Evolutionary conservation across 2,329 filamentous ascomycete genomes (phyloP).

Genomic region (Geosmithia putterillii): DNA sequence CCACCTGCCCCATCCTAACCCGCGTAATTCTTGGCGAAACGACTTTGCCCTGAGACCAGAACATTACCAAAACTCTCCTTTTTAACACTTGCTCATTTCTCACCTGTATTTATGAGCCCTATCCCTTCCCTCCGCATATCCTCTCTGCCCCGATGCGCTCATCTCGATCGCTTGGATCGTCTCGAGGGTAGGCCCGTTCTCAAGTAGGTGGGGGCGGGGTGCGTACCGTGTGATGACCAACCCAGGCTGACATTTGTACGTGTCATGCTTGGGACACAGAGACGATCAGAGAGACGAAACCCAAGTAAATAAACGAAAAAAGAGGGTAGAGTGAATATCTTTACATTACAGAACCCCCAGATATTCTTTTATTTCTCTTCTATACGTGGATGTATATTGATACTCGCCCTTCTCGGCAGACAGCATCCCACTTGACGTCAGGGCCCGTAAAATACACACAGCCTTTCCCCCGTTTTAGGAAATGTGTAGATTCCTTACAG

Average conservation of each 20-base stretch:
- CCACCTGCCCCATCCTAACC: too few relatives aligned
- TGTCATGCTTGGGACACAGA: neutral
- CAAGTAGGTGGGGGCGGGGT: neutral
- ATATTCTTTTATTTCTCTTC: neutral
- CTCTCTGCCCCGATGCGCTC: too few relatives aligned
- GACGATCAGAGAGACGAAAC: neutral
- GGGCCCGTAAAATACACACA: neutral
- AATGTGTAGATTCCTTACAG: neutral
- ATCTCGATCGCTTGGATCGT: too few relatives aligned
- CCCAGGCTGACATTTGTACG: neutral
- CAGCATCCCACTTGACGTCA: neutral
- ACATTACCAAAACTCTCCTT: too few relatives aligned
- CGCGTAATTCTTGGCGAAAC: too few relatives aligned
- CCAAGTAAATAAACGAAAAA: neutral
- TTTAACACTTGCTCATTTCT: too few relatives aligned
- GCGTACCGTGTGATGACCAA: neutral
- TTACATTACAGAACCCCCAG: neutral
- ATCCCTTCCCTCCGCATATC: too few relatives aligned
- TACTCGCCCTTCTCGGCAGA: neutral
- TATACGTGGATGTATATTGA: neutral
- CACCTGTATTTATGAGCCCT: too few relatives aligned
- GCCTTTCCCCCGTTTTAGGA: neutral
- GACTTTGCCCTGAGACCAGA: too few relatives aligned
- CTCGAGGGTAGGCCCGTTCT: too few relatives aligned
- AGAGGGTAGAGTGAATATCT: neutral